Conservation (phyloP, 441 rosid genomes). For the Euphorbia corollata region DNA sequence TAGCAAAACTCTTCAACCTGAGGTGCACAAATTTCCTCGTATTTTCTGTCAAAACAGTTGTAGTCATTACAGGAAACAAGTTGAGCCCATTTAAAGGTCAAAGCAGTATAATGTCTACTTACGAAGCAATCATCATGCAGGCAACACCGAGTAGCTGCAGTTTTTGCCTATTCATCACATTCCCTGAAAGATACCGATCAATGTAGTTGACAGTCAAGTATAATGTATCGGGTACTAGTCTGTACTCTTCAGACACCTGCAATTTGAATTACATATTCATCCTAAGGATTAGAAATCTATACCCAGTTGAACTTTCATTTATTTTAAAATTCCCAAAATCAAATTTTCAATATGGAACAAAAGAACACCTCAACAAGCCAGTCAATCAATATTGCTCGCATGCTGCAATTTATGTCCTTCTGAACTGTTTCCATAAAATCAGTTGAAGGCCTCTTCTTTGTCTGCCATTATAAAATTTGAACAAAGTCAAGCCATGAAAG, state of each 20-base stretch:
- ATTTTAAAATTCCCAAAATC: background rate
- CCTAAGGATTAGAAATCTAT: background rate
- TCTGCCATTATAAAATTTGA: constrained; percentile 27
- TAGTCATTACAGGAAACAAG: constrained; percentile 4
- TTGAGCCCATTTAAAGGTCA: background rate
- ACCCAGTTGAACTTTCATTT: background rate
- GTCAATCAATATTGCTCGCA: constrained; percentile 77
- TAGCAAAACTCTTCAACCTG: constrained; percentile 75
- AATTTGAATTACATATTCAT: constrained; percentile 19
- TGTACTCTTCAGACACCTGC: constrained; percentile 92
- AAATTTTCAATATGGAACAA: background rate
- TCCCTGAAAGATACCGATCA: constrained; percentile 87
- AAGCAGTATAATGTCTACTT: constrained; percentile 24
- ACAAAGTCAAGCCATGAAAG: background rate
- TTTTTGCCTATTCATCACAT: constrained; percentile 58
- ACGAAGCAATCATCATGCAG: constrained; percentile 96
- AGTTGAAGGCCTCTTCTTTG: constrained; percentile 66
- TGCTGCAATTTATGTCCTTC: constrained; percentile 57
- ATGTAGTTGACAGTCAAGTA: constrained; percentile 74
- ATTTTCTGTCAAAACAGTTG: constrained; percentile 48
- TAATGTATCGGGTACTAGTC: constrained; percentile 75
- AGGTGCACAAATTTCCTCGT: constrained; percentile 85
- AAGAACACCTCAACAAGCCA: constrained; percentile 86
- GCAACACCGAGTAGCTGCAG: constrained; percentile 84
- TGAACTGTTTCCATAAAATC: constrained; percentile 76